Conservation (phyloP, 2,329 filamentous ascomycete genomes). For the Xylariaceae sp. region DNA sequence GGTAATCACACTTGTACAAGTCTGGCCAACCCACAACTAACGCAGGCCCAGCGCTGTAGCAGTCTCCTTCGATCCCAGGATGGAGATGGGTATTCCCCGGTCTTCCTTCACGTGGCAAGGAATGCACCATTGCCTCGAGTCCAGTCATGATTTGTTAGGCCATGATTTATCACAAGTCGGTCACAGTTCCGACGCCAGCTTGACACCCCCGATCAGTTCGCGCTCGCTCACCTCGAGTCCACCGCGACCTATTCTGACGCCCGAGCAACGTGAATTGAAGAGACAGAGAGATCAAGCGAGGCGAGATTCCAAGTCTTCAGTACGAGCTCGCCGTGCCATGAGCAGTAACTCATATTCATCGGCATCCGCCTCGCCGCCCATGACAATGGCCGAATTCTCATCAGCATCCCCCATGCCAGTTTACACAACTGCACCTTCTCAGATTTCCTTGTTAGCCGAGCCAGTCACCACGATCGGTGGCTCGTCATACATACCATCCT, state of each 20-base stretch:
- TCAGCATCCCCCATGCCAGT: slow-evolving; percentile 40
- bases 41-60: slow-evolving; percentile 39
- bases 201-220: slow-evolving; percentile 45
- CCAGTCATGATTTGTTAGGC: slow-evolving; percentile 34
- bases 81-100: slow-evolving; percentile 45
- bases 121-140: slow-evolving; percentile 29
- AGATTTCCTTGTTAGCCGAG: slow-evolving; percentile 49
- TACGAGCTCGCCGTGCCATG: slow-evolving; percentile 46
- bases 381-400: slow-evolving; percentile 38
- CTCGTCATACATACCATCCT: slow-evolving; percentile 45
- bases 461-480: slow-evolving; percentile 39
- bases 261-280: slow-evolving; percentile 59
- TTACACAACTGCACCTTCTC: slow-evolving; percentile 47
- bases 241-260: slow-evolving; percentile 47
- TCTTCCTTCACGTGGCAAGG: slow-evolving; percentile 45
- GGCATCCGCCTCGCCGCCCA: slow-evolving; percentile 35
- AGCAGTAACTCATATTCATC: slow-evolving; percentile 37
- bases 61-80: slow-evolving; percentile 45
- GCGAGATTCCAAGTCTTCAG: slow-evolving; percentile 51
- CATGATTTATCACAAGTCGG: slow-evolving; percentile 44
- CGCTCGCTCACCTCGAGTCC: slow-evolving; percentile 56
- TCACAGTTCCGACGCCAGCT: slow-evolving; percentile 43
- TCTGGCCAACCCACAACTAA: slow-evolving; percentile 4
- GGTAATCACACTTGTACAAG: slow-evolving; percentile 22
- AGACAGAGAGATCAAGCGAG: slow-evolving; percentile 56